Percentiles rank a stretch among this genome's conserved stretches.
phyloP scores from a whole-genome alignment of 2,329 filamentous ascomycete genomes.

The Fusarium albidum region DNA sequence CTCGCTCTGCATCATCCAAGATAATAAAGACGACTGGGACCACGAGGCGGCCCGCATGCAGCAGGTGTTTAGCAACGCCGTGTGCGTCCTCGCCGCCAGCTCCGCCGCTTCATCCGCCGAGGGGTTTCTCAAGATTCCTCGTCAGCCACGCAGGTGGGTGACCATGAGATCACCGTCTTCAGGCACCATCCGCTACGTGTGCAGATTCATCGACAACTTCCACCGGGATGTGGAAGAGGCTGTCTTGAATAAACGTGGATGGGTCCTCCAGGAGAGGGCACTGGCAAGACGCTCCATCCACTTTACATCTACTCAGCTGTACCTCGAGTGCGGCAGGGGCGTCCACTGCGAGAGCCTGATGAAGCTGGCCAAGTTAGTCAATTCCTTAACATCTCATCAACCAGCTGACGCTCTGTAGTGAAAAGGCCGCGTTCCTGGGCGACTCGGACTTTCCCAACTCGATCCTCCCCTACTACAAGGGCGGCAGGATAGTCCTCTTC shows the following conservation, averaged over 20 bases:
- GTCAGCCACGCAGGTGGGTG: neutral
- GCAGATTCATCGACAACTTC: slow-evolving; percentile 46
- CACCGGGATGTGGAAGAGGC: slow-evolving; percentile 42
- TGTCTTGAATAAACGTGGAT: slow-evolving; percentile 37
- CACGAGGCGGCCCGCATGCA: slow-evolving; percentile 4
- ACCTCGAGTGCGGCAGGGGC: slow-evolving; percentile 6
- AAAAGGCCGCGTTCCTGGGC: neutral
- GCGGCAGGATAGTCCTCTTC: neutral
- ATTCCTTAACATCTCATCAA: neutral
- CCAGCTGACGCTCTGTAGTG: neutral
- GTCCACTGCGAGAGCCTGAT: slow-evolving; percentile 1
- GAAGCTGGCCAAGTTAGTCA: neutral
- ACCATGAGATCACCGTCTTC: neutral
- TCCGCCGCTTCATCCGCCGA: slow-evolving; percentile 1
- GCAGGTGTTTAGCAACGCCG: slow-evolving; percentile 10
- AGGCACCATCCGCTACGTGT: slow-evolving; percentile 34
- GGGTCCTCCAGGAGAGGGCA: slow-evolving; percentile 14
- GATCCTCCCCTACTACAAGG: neutral
- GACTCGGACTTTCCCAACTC: slow-evolving; percentile 2
- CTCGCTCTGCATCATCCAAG: slow-evolving; percentile 1
- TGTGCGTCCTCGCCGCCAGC: slow-evolving; percentile 2
- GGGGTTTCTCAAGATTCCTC: neutral
- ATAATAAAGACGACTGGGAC: slow-evolving; percentile 6
- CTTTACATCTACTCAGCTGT: slow-evolving; percentile 3
- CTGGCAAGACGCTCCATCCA: slow-evolving; percentile 3